Percentiles rank a stretch among this genome's conserved stretches.
These are phyloP conservation scores for Lentinula edodes DNA, from an alignment of 768 basidiomycete genomes.

Conservation along the genomic window DNA sequence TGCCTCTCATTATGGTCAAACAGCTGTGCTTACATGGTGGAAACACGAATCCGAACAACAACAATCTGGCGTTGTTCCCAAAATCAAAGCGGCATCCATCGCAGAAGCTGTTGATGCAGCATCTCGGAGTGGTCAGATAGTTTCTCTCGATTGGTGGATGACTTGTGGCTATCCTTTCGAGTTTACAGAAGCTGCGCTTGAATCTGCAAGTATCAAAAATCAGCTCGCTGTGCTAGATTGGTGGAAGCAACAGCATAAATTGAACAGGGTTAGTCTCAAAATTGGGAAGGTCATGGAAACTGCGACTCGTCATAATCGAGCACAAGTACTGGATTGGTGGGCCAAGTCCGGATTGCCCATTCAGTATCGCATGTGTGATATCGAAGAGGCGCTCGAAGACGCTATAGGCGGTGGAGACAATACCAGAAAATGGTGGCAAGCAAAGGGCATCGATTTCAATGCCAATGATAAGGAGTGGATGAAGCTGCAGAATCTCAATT, in stretches of 20 bases:
- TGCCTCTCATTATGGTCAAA: slow-evolving; percentile 73
- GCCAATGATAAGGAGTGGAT: slow-evolving; percentile 87
- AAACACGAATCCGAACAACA: slow-evolving; percentile 51
- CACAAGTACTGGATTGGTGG: slow-evolving; percentile 88
- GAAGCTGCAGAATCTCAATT: slow-evolving; percentile 75
- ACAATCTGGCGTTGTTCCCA: slow-evolving; percentile 53
- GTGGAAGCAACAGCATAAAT: slow-evolving; percentile 64
- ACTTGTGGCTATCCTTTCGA: slow-evolving; percentile 58
- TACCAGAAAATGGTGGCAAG: slow-evolving; percentile 76
- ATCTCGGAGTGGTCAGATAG: slow-evolving; percentile 69
- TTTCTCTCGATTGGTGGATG: slow-evolving; percentile 80
- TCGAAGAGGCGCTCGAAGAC: slow-evolving; percentile 88
- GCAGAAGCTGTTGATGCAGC: slow-evolving; percentile 75
- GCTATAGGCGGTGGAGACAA: slow-evolving; percentile 75
- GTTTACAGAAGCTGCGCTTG: slow-evolving; percentile 77
- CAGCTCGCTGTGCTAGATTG: slow-evolving; percentile 75
- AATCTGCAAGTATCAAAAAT: slow-evolving; percentile 74
- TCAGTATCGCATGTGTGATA: slow-evolving; percentile 86
- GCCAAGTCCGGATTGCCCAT: slow-evolving; percentile 70
- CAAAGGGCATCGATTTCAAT: slow-evolving; percentile 77
- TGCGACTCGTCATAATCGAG: slow-evolving; percentile 78
- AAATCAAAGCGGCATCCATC: slow-evolving; percentile 49
- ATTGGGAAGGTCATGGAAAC: slow-evolving; percentile 83
- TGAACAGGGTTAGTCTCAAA: slow-evolving; percentile 56
- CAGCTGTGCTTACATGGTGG: slow-evolving; percentile 78